Conservation (phyloP, 2,329 filamentous ascomycete genomes). For the Zelopaecilomyces penicillatus region DNA sequence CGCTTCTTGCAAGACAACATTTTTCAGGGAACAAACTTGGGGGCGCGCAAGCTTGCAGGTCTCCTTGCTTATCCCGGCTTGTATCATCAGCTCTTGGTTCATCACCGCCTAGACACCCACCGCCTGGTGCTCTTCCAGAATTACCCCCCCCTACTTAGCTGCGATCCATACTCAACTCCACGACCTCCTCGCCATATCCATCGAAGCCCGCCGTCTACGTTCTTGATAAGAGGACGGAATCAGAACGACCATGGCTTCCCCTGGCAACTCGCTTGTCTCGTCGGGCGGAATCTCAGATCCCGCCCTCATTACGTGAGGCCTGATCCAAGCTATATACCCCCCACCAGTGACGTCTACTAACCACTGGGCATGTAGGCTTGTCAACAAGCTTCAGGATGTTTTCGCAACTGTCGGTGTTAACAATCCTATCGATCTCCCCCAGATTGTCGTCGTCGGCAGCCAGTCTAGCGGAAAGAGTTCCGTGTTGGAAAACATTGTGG, state of each 20-base stretch:
- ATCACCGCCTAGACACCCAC: no score
- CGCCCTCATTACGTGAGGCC: conserved; percentile 53
- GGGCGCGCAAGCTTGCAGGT: no score
- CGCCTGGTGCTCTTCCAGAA: no score
- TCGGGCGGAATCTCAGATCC: conserved; percentile 58
- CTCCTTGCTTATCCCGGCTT: no score
- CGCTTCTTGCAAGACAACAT: no score
- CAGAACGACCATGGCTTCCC: conserved; percentile 22
- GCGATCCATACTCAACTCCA: no score
- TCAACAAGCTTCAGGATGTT: conserved; percentile 99
- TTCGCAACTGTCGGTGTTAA: conserved; percentile 97
- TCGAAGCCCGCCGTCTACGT: neutral
- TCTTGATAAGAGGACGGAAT: neutral
- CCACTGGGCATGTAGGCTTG: conserved; percentile 47
- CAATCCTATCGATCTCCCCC: conserved; percentile 97
- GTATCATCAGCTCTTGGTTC: no score
- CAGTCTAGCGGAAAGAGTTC: conserved; percentile 99
- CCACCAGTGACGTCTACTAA: conserved; percentile 6
- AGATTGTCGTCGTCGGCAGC: conserved; percentile 96
- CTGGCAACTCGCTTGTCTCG: conserved; percentile 26
- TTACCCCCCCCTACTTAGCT: no score
- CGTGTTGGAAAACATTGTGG: conserved; percentile 96
- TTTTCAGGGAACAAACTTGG: no score
- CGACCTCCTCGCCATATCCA: conserved; percentile 3
- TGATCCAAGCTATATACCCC: conserved; percentile 9